Conservation (phyloP, 768 basidiomycete genomes). For the Leccinum boreale region DNA sequence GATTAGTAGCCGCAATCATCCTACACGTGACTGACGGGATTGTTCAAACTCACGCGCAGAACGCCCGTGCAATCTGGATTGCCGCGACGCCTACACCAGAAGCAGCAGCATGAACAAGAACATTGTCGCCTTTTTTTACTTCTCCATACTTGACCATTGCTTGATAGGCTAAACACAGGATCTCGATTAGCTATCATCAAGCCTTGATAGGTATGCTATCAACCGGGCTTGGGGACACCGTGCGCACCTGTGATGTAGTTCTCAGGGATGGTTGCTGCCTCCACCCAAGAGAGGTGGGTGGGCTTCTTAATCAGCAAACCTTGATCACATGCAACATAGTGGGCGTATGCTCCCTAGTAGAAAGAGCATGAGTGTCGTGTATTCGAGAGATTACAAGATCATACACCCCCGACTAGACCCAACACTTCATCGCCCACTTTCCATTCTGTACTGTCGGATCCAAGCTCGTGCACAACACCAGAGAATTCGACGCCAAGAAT, state of each 20-base stretch:
- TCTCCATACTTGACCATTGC: conserved; percentile 65
- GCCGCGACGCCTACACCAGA: conserved; percentile 89
- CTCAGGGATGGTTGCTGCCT: conserved; percentile 89
- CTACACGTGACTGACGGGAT: background rate
- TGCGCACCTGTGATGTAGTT: conserved; percentile 77
- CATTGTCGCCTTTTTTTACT: conserved; percentile 65
- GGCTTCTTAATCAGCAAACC: conserved; percentile 77
- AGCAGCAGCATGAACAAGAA: conserved; percentile 88
- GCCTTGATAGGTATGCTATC: background rate
- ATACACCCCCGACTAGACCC: conserved; percentile 77
- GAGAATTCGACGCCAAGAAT: conserved; percentile 91
- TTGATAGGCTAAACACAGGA: conserved; percentile 47
- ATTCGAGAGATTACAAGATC: conserved; percentile 1
- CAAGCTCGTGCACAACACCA: conserved; percentile 56
- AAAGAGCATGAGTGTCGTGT: background rate
- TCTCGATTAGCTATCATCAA: conserved; percentile 2
- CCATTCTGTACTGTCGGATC: conserved; percentile 50
- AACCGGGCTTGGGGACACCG: conserved; percentile 10
- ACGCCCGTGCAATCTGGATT: conserved; percentile 77
- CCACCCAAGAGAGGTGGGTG: conserved; percentile 66
- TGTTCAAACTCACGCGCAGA: conserved; percentile 59
- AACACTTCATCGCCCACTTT: conserved; percentile 68
- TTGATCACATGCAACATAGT: conserved; percentile 68
- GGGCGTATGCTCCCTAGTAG: conserved; percentile 83
- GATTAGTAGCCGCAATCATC: conserved; percentile 6